Conservation (phyloP, 225 moss, liverwort and hornwort species). For the Antitrichia curtipendula region DNA sequence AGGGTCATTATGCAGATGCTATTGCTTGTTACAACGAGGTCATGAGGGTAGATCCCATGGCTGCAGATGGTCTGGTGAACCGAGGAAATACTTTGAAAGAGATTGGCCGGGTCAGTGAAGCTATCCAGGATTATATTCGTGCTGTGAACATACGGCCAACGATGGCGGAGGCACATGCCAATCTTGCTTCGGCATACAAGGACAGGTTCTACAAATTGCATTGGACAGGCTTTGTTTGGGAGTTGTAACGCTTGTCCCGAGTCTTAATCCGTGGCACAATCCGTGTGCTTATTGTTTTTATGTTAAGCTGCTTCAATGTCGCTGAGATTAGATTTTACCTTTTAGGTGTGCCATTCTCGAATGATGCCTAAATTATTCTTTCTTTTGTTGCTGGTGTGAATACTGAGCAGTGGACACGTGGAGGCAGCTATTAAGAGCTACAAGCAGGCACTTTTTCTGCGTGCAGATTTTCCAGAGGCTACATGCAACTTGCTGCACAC, state of each 20-base stretch:
- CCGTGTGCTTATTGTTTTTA: background rate
- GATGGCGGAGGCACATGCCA: conserved; percentile 99
- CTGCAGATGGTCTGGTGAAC: conserved; percentile 95
- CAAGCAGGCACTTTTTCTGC: conserved; percentile 81
- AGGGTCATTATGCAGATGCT: conserved; percentile 94
- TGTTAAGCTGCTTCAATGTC: background rate
- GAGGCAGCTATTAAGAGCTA: conserved; percentile 98
- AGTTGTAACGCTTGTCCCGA: background rate
- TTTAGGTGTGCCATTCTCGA: background rate
- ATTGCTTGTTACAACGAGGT: conserved; percentile 99
- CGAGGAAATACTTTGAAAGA: conserved; percentile 95
- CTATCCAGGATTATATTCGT: conserved; percentile 88
- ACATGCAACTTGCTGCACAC: conserved; percentile 96
- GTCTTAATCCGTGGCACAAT: background rate
- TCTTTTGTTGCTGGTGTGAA: background rate
- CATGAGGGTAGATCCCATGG: conserved; percentile 98
- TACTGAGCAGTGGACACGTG: conserved; percentile 73
- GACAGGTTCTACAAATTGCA: conserved; percentile 55
- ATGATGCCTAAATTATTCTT: background rate
- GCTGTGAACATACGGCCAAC: conserved; percentile 90
- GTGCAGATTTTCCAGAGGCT: conserved; percentile 92
- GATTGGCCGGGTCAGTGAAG: conserved; percentile 95
- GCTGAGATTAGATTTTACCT: background rate
- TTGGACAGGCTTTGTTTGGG: conserved; percentile 4
- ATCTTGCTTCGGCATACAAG: conserved; percentile 97